Percentiles rank a stretch among this genome's conserved stretches.
Evolutionary conservation across 2,329 filamentous ascomycete species (phyloP).

Genomic region (Penicillium sp.): DNA sequence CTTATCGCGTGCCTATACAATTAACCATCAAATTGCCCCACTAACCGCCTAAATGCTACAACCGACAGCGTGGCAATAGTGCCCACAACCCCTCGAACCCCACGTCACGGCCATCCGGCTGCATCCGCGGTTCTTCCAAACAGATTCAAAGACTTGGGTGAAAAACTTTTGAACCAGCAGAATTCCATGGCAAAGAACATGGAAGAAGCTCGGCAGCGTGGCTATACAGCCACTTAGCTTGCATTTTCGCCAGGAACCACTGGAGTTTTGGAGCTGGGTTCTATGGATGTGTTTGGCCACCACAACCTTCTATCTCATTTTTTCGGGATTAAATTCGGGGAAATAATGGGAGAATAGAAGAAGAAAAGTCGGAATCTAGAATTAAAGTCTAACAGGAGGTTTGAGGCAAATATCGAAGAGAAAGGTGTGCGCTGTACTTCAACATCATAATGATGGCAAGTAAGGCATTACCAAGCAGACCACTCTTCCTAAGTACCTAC

Average conservation of each 20-base stretch:
- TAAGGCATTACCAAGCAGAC: not conserved
- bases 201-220: constrained; percentile 6
- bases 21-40: not conserved
- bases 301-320: not conserved
- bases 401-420: not conserved
- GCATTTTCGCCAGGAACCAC: constrained; percentile 4
- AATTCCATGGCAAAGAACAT: constrained; percentile 5
- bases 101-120: constrained; percentile 15
- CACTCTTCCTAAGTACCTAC: no score
- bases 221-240: not conserved
- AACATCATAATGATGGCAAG: not conserved
- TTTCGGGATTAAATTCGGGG: not conserved
- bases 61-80: constrained; percentile 10
- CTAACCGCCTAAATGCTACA: not conserved
- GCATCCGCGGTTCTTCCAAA: constrained; percentile 15
- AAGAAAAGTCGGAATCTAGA: not conserved
- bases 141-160: not conserved
- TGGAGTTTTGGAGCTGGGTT: not conserved
- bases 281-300: constrained; percentile 2
- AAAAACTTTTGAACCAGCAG: not conserved
- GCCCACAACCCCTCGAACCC: not conserved
- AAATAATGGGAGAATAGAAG: not conserved
- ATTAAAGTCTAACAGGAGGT: not conserved
- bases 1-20: not conserved
- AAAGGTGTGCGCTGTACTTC: not conserved